Percentiles rank a stretch among this genome's conserved stretches.
Evolutionary conservation across 1,284 basidiomycete genomes (phyloP).

Genomic region (Apiotrichum laibachii): DNA sequence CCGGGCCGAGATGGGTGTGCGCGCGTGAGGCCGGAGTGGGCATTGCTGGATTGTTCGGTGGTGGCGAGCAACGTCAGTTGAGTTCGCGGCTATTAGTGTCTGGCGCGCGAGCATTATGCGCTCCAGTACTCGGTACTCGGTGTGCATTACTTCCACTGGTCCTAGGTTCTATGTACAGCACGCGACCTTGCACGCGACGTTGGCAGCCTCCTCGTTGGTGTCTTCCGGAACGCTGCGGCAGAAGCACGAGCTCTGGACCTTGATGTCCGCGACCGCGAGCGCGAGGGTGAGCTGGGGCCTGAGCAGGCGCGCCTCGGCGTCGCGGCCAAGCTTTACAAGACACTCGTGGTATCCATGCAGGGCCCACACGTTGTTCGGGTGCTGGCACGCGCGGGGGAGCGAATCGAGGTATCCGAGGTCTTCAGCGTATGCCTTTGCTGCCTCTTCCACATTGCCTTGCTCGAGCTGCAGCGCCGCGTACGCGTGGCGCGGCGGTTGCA

Average conservation of each 20-base stretch:
- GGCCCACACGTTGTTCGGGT: conserved; percentile 49
- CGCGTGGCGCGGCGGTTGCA: conserved; percentile 45
- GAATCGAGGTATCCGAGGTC: conserved; percentile 38
- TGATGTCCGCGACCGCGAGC: conserved; percentile 38
- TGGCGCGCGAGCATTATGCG: no score
- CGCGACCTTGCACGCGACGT: no score
- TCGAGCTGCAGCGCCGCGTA: conserved; percentile 44
- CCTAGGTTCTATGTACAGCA: no score
- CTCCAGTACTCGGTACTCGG: no score
- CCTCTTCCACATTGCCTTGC: conserved; percentile 36
- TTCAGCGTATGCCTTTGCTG: conserved; percentile 34
- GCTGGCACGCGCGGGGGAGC: conserved; percentile 37
- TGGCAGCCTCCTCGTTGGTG: background rate
- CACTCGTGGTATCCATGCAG: conserved; percentile 47
- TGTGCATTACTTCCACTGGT: no score
- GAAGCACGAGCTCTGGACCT: conserved; percentile 36
- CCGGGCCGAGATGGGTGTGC: no score
- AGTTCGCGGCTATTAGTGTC: no score
- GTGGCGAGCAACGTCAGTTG: no score
- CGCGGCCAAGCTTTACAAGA: conserved; percentile 30
- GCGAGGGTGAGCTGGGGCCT: conserved; percentile 34
- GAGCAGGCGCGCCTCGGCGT: conserved; percentile 32
- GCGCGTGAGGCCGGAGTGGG: no score
- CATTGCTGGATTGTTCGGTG: no score
- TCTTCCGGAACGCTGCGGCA: conserved; percentile 22